Evolutionary conservation across 352 stramenopile species (phyloP).

Genomic region (Globisporangium cederbergense): DNA sequence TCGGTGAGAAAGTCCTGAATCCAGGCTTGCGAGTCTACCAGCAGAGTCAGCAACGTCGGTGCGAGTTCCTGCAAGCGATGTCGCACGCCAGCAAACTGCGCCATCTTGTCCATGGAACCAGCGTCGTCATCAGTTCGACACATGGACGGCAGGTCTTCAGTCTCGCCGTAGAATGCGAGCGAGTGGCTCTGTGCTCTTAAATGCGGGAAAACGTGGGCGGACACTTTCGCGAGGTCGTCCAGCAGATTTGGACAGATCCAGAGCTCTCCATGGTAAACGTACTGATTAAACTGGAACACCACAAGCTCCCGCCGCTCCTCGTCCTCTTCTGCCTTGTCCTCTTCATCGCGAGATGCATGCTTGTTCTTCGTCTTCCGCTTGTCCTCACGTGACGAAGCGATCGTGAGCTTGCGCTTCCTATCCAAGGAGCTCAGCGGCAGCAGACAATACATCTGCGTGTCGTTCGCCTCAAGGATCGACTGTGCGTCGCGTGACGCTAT

Average conservation of each 20-base stretch:
- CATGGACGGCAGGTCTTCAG: constrained; percentile 26
- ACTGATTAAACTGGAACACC: constrained; percentile 69
- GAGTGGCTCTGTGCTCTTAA: constrained; percentile 43
- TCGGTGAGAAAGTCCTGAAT: constrained; percentile 46
- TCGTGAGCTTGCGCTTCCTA: background rate
- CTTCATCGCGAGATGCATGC: constrained; percentile 3
- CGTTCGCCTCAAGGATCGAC: constrained; percentile 40
- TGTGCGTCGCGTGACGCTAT: background rate
- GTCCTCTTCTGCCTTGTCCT: constrained; percentile 22
- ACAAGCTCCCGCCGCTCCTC: constrained; percentile 30
- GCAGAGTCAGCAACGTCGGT: constrained; percentile 30
- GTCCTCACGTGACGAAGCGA: background rate
- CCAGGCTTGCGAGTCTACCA: constrained; percentile 55
- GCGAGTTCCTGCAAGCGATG: constrained; percentile 32
- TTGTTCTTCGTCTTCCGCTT: constrained; percentile 4
- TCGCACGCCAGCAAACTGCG: constrained; percentile 15
- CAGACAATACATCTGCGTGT: constrained; percentile 61
- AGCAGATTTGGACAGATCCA: constrained; percentile 24
- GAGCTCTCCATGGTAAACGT: constrained; percentile 42
- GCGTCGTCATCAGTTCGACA: constrained; percentile 3
- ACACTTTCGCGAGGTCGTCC: constrained; percentile 43
- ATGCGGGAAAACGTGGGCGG: constrained; percentile 31
- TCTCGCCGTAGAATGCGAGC: constrained; percentile 32
- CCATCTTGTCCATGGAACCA: constrained; percentile 6
- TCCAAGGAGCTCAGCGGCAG: constrained; percentile 6